These are phyloP conservation scores for Papiliotrema terrestris DNA, from an alignment of 1,284 basidiomycete genomes.

Conservation along the genomic window DNA sequence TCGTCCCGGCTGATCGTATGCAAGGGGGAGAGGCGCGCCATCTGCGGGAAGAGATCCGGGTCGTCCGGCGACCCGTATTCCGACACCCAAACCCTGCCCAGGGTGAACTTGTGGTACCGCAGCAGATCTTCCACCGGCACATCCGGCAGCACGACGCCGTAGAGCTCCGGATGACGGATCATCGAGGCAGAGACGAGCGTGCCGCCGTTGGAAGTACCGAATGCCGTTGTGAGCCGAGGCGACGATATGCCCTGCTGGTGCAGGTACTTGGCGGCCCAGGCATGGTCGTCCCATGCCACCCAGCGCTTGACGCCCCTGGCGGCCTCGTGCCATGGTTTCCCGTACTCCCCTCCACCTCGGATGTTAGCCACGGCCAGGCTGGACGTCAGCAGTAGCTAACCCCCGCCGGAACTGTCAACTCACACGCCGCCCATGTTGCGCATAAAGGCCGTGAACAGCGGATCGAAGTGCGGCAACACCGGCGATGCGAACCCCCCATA, in stretches of 20 bases:
- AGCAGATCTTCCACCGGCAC: conserved; percentile 10
- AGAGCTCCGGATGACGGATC: conserved; percentile 13
- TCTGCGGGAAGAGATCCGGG: conserved; percentile 3
- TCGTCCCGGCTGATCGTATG: conserved; percentile 8
- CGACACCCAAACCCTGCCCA: conserved; percentile 14
- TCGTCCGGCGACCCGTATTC: conserved; percentile 18
- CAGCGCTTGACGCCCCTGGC: conserved; percentile 11
- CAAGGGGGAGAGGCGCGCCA: conserved; percentile 9
- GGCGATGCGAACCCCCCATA: conserved; percentile 15
- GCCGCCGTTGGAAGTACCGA: conserved; percentile 18
- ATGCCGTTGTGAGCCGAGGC: conserved; percentile 11
- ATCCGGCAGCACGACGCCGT: conserved; percentile 9
- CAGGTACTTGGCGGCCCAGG: conserved; percentile 11
- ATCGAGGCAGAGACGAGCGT: conserved; percentile 9
- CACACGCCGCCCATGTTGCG: conserved; percentile 4
- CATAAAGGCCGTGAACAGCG: conserved; percentile 18
- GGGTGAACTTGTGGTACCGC: conserved; percentile 1
- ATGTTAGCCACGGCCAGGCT: conserved; percentile 1
- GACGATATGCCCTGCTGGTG: conserved; percentile 10
- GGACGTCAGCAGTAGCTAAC: too few species aligned
- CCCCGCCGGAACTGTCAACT: too few species aligned
- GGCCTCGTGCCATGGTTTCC: conserved; percentile 16
- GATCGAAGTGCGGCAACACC: conserved; percentile 13
- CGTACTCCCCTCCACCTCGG: conserved; percentile 12
- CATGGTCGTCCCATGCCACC: conserved; percentile 15